phyloP scores from a whole-genome alignment of 179 eudicot genomes.

The Spinacia oleracea region DNA sequence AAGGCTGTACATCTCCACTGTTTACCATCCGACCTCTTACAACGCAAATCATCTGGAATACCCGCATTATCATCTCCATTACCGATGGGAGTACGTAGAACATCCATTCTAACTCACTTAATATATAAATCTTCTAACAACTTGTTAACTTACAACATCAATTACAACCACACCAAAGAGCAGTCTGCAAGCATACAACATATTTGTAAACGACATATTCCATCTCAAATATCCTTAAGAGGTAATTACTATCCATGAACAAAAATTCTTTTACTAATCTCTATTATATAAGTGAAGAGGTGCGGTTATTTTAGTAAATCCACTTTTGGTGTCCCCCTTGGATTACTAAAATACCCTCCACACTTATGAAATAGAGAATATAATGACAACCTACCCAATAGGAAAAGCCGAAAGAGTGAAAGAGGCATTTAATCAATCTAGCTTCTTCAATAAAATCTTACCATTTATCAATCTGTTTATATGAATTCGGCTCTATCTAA shows the following conservation, averaged over 20 bases:
- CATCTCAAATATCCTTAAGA: neutral
- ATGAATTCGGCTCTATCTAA: too few relatives aligned
- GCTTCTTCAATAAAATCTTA: too few relatives aligned
- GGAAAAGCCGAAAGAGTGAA: too few relatives aligned
- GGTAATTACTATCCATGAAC: neutral
- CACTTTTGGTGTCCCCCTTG: too few relatives aligned
- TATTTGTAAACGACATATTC: neutral
- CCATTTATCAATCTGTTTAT: too few relatives aligned
- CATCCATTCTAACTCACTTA: conserved; percentile 52
- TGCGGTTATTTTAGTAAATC: too few relatives aligned
- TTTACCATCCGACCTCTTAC: conserved; percentile 98
- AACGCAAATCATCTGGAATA: conserved; percentile 87
- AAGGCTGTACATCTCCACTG: conserved; percentile 98
- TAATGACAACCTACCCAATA: too few relatives aligned
- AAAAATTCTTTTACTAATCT: neutral
- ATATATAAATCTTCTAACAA: neutral
- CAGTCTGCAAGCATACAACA: conserved; percentile 15
- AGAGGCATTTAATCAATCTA: too few relatives aligned
- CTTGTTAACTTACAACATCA: neutral
- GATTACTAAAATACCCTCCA: too few relatives aligned
- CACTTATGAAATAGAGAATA: too few relatives aligned
- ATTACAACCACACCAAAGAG: neutral
- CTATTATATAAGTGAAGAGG: too few relatives aligned
- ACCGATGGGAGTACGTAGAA: conserved; percentile 40
- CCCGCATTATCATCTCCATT: conserved; percentile 68